These are phyloP conservation scores for Pleurotus platypus DNA, from an alignment of 768 basidiomycete species.

Conservation along the genomic window DNA sequence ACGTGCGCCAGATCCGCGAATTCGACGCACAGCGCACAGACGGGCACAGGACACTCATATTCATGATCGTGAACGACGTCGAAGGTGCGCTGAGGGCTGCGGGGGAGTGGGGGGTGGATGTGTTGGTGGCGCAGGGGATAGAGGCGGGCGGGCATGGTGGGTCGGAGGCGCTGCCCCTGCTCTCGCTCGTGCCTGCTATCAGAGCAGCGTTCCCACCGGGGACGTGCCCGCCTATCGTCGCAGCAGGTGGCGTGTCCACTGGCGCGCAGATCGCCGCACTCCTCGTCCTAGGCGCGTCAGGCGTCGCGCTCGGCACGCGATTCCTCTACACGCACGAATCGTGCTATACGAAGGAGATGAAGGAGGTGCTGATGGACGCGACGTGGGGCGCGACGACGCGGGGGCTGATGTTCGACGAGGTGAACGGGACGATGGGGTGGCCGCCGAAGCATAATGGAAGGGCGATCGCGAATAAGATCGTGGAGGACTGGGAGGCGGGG, in stretches of 20 bases:
- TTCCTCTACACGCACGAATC: slow-evolving; percentile 53
- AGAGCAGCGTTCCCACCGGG: slow-evolving; percentile 31
- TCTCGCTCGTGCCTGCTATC: slow-evolving; percentile 43
- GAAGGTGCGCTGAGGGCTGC: slow-evolving; percentile 45
- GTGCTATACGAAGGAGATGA: slow-evolving; percentile 17
- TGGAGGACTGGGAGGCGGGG: slow-evolving; percentile 26
- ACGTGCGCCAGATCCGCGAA: slow-evolving; percentile 46
- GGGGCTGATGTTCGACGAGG: slow-evolving; percentile 40
- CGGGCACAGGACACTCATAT: slow-evolving; percentile 42
- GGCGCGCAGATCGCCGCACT: slow-evolving; percentile 48
- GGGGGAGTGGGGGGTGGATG: slow-evolving; percentile 52
- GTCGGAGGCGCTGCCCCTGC: slow-evolving; percentile 39
- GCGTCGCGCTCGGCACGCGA: slow-evolving; percentile 55
- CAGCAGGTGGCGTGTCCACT: slow-evolving; percentile 56
- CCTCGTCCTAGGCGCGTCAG: slow-evolving; percentile 51
- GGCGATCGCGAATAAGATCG: slow-evolving; percentile 35
- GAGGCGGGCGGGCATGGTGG: slow-evolving; percentile 33
- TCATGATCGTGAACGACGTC: slow-evolving; percentile 46
- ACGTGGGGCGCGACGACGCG: slow-evolving; percentile 31
- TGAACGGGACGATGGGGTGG: slow-evolving; percentile 36
- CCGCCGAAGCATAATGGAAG: slow-evolving; percentile 40
- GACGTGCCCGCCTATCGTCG: slow-evolving; percentile 39
- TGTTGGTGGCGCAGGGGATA: slow-evolving; percentile 57
- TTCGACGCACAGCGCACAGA: slow-evolving; percentile 28
- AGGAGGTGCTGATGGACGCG: slow-evolving; percentile 20